These are phyloP conservation scores for Secale cereale DNA, from an alignment of 176 grass and related monocot genomes.

Conservation along the genomic window DNA sequence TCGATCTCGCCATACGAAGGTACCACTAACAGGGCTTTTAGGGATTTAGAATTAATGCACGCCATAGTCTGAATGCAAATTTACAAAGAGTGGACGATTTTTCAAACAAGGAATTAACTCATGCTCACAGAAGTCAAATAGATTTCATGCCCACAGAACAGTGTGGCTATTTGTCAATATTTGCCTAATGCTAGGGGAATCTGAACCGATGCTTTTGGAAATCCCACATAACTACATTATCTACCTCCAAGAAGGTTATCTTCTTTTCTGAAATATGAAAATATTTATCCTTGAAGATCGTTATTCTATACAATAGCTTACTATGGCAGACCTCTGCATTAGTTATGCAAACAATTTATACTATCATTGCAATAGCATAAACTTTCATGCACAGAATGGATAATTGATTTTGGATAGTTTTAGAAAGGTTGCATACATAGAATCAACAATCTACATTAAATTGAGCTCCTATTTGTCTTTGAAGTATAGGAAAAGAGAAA, in stretches of 20 bases:
- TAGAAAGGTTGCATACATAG: constrained; percentile 13
- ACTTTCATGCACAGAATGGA: constrained; percentile 11
- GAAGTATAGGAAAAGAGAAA: neutral
- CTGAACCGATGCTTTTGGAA: neutral
- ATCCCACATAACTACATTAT: neutral
- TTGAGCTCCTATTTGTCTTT: neutral
- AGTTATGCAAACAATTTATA: constrained; percentile 4
- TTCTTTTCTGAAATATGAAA: neutral
- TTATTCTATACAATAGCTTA: neutral
- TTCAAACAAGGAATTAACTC: neutral
- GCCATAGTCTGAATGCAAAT: neutral
- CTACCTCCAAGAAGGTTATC: neutral
- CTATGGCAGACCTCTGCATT: neutral
- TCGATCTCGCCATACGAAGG: neutral
- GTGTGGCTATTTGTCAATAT: neutral
- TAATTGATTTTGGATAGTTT: neutral
- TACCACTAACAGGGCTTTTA: neutral
- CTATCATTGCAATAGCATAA: neutral
- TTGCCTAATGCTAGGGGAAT: neutral
- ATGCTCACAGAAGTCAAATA: neutral
- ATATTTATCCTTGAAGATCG: neutral
- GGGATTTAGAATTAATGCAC: neutral
- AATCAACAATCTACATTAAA: neutral
- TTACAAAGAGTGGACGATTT: neutral
- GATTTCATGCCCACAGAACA: neutral